These are phyloP conservation scores for Corinectria fuckeliana DNA, from an alignment of 2,329 filamentous ascomycete species.

Conservation along the genomic window DNA sequence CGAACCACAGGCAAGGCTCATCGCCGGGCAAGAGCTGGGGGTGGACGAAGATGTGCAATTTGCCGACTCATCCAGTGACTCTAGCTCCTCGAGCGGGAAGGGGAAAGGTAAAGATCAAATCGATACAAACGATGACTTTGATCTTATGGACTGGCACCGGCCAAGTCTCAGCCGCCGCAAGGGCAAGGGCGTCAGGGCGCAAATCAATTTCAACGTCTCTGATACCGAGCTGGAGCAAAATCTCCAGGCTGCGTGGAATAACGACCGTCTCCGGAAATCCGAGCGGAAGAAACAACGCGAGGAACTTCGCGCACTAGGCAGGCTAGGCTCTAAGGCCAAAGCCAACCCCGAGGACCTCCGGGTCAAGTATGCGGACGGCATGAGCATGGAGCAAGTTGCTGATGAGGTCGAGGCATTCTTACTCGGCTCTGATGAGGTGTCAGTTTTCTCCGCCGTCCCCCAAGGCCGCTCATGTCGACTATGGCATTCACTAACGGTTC, in stretches of 20 bases:
- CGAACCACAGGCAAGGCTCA: slow-evolving; percentile 34
- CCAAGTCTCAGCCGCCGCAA: slow-evolving; percentile 69
- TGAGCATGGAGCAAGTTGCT: slow-evolving; percentile 73
- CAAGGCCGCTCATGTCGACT: neutral
- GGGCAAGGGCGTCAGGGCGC: slow-evolving; percentile 65
- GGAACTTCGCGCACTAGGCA: slow-evolving; percentile 67
- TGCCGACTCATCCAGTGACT: slow-evolving; percentile 24
- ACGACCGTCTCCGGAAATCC: slow-evolving; percentile 74
- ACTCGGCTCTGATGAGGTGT: slow-evolving; percentile 67
- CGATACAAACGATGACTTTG: slow-evolving; percentile 69
- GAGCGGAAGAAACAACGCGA: slow-evolving; percentile 74
- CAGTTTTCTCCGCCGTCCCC: slow-evolving; percentile 40
- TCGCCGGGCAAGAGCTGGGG: slow-evolving; percentile 30
- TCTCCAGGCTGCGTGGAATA: slow-evolving; percentile 67
- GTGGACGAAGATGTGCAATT: slow-evolving; percentile 27
- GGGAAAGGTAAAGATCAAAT: slow-evolving; percentile 43
- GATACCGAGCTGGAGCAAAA: slow-evolving; percentile 72
- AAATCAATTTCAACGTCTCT: slow-evolving; percentile 59
- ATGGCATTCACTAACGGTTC: slow-evolving; percentile 14
- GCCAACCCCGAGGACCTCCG: slow-evolving; percentile 65
- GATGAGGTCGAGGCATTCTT: slow-evolving; percentile 78
- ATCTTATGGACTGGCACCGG: slow-evolving; percentile 83
- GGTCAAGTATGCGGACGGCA: slow-evolving; percentile 75
- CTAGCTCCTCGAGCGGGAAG: slow-evolving; percentile 19
- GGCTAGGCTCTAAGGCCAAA: slow-evolving; percentile 66